Evolutionary conservation across 257 asterid genomes (phyloP).

Genomic region (Solanum raphanifolium): DNA sequence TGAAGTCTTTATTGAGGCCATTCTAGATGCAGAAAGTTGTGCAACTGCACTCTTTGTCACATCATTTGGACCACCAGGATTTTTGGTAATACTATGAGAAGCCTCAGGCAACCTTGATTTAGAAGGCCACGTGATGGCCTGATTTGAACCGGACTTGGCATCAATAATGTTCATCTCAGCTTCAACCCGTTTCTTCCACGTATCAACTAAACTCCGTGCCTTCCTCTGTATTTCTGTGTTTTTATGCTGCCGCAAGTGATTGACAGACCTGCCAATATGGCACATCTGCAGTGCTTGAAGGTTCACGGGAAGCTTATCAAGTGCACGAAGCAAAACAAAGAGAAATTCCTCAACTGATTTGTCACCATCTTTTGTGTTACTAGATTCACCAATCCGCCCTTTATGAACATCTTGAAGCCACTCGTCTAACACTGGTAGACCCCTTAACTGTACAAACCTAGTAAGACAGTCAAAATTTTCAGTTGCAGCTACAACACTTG

Average conservation of each 20-base stretch:
- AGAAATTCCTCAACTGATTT: constrained; percentile 73
- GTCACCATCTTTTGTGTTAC: constrained; percentile 42
- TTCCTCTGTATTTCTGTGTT: constrained; percentile 72
- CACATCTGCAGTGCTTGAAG: constrained; percentile 84
- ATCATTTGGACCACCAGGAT: constrained; percentile 47
- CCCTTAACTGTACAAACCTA: constrained; percentile 65
- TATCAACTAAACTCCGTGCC: constrained; percentile 82
- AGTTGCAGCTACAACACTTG: constrained; percentile 66
- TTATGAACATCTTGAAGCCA: constrained; percentile 94
- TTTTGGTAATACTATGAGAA: constrained; percentile 42
- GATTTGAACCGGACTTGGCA: constrained; percentile 48
- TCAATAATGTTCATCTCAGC: constrained; percentile 77
- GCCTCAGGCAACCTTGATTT: constrained; percentile 66
- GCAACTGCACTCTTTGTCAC: constrained; percentile 46
- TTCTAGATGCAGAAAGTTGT: constrained; percentile 44
- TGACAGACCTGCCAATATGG: constrained; percentile 90
- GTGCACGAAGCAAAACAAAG: constrained; percentile 71
- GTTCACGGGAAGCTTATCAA: constrained; percentile 83
- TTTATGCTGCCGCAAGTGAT: constrained; percentile 74
- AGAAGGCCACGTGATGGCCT: constrained; percentile 46
- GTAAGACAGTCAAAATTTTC: constrained; percentile 68
- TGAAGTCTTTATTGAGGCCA: constrained; percentile 36
- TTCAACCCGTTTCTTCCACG: constrained; percentile 96
- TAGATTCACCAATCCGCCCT: constrained; percentile 45
- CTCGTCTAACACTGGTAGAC: constrained; percentile 67